phyloP scores from a whole-genome alignment of 495 filamentous ascomycete genomes.

The Penicillium robsamsonii region DNA sequence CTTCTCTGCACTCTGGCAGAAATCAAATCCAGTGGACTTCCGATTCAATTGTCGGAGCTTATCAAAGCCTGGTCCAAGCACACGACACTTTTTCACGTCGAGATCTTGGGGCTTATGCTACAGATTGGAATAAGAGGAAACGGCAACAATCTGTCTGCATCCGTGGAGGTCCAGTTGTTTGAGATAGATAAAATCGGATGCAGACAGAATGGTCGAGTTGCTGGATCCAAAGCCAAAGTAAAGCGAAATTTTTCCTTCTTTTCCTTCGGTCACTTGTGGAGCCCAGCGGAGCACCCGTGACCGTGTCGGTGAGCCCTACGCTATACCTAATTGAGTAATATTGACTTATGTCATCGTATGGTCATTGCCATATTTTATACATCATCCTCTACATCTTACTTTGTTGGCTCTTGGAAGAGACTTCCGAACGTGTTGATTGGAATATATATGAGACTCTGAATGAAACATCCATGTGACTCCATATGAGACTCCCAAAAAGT shows the following conservation, averaged over 20 bases:
- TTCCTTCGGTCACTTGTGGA: constrained; percentile 14
- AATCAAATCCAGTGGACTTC: constrained; percentile 5
- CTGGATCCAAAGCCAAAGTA: constrained; percentile 10
- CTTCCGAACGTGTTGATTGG: neutral
- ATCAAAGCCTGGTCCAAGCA: constrained; percentile 21
- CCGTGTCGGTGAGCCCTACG: constrained; percentile 20
- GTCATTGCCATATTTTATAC: constrained; percentile 6
- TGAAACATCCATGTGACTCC: neutral
- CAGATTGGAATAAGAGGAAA: constrained; percentile 17
- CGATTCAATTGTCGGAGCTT: constrained; percentile 8
- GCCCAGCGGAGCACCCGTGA: constrained; percentile 28
- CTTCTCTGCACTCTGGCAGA: constrained; percentile 10
- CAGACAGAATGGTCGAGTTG: constrained; percentile 19
- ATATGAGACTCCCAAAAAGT: neutral
- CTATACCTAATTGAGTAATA: constrained; percentile 20
- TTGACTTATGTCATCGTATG: constrained; percentile 22
- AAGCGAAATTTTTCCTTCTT: constrained; percentile 26
- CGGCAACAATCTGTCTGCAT: constrained; percentile 21
- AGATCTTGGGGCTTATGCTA: constrained; percentile 16
- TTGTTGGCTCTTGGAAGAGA: neutral
- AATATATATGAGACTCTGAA: no score
- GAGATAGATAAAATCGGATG: constrained; percentile 16
- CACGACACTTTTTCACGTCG: constrained; percentile 25
- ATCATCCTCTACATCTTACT: neutral
- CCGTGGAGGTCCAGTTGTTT: constrained; percentile 16